These are phyloP conservation scores for Entomortierella beljakovae DNA, from an alignment of 192 early-diverging fungal genomes.

Conservation along the genomic window DNA sequence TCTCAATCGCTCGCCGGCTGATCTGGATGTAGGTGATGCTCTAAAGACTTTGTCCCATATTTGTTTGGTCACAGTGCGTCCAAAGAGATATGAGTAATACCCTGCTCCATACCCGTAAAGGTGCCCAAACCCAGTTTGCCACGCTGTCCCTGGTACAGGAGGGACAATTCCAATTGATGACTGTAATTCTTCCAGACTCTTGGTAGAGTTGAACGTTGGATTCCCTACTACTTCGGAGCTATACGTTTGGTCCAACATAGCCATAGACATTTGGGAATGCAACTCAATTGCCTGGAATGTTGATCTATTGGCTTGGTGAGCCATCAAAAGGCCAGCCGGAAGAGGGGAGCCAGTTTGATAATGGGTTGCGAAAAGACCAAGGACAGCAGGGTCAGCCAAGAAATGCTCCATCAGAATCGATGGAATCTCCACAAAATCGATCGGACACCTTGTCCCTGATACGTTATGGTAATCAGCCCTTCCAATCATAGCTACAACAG, in stretches of 20 bases:
- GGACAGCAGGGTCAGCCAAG: constrained; percentile 77
- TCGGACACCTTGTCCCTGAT: constrained; percentile 91
- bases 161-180: constrained; percentile 73
- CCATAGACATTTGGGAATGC: constrained; percentile 91
- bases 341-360: constrained; percentile 75
- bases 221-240: constrained; percentile 70
- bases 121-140: constrained; percentile 94
- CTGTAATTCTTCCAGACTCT: constrained; percentile 71
- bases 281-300: constrained; percentile 79
- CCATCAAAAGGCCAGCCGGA: constrained; percentile 63
- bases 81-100: constrained; percentile 97
- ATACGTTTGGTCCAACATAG: constrained; percentile 91
- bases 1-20: constrained; percentile 74
- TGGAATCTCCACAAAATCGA: constrained; percentile 98
- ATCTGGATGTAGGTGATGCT: constrained; percentile 68
- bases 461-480: constrained; percentile 97
- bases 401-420: constrained; percentile 97
- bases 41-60: constrained; percentile 82
- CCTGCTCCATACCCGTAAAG: constrained; percentile 91
- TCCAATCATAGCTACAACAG: constrained; percentile 81
- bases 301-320: constrained; percentile 65
- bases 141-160: constrained; percentile 76
- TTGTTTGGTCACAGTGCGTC: constrained; percentile 80
- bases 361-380: constrained; percentile 81
- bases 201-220: constrained; percentile 65